Conservation (phyloP, 805 yeast species). For the Candida gorgasii region DNA sequence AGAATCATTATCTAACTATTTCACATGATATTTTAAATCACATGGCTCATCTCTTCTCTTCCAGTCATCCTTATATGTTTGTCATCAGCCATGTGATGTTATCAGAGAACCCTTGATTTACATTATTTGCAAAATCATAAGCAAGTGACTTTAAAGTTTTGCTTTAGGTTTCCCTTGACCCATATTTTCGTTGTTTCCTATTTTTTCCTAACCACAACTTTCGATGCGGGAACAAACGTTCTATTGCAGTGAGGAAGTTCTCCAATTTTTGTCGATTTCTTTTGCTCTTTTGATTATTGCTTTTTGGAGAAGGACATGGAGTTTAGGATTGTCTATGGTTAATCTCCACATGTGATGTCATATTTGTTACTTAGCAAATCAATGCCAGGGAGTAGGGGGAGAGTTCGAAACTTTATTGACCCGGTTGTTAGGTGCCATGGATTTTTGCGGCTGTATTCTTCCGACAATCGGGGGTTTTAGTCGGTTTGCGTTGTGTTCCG, state of each 20-base stretch:
- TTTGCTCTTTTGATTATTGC: conserved; percentile 3
- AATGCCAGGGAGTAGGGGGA: background rate
- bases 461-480: too few species aligned
- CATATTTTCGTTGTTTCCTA: background rate
- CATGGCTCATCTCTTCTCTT: background rate
- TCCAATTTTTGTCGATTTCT: conserved; percentile 4
- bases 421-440: too few species aligned
- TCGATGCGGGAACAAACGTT: conserved; percentile 1
- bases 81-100: background rate
- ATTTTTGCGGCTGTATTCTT: too few species aligned
- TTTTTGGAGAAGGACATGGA: background rate
- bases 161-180: background rate
- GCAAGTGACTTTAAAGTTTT: background rate
- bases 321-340: background rate
- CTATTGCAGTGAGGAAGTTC: conserved; percentile 5
- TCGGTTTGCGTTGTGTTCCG: too few species aligned
- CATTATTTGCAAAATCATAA: background rate
- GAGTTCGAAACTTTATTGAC: too few species aligned
- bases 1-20: background rate
- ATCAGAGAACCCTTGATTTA: background rate
- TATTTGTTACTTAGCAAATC: background rate
- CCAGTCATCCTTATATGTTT: background rate
- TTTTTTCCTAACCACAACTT: background rate
- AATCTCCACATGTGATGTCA: conserved; percentile 4
- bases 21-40: background rate